phyloP scores from a whole-genome alignment of 345 rosid species.

The Odontarrhena argentea region DNA sequence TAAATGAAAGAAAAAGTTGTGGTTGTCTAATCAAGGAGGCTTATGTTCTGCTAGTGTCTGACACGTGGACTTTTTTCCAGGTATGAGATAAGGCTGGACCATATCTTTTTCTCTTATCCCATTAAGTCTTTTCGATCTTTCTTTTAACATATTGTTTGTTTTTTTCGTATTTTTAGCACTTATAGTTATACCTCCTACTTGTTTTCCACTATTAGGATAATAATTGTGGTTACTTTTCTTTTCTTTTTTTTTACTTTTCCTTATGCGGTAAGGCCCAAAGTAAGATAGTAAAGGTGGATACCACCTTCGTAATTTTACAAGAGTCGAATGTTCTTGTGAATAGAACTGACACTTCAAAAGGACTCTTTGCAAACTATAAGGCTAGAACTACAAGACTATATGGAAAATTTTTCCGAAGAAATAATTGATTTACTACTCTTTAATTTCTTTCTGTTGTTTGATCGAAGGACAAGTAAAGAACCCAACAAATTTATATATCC shows the following conservation, averaged over 20 bases:
- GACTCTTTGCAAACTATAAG: background rate
- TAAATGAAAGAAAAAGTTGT: constrained; percentile 6
- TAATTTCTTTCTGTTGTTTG: background rate
- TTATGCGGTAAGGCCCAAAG: background rate
- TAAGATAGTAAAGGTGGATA: background rate
- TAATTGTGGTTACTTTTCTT: background rate
- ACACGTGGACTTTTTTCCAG: constrained; percentile 32
- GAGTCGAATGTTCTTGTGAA: background rate
- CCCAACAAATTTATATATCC: background rate
- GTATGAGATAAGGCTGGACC: constrained; percentile 39
- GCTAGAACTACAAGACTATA: background rate
- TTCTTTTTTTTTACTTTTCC: background rate
- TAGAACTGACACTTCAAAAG: background rate
- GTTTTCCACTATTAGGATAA: background rate
- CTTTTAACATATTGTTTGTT: background rate
- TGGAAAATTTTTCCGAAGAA: background rate
- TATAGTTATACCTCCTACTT: background rate
- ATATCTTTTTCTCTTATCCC: constrained; percentile 45
- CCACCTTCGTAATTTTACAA: background rate
- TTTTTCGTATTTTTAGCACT: background rate
- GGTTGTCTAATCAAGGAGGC: constrained; percentile 12
- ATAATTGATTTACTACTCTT: background rate
- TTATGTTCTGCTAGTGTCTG: constrained; percentile 28
- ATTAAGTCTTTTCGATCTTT: constrained; percentile 23
- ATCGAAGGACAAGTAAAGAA: background rate